Percentiles rank a stretch among this genome's conserved stretches.
Conservation (phyloP, 1,139 yeast species). For the Zygoascus hellenicus region DNA sequence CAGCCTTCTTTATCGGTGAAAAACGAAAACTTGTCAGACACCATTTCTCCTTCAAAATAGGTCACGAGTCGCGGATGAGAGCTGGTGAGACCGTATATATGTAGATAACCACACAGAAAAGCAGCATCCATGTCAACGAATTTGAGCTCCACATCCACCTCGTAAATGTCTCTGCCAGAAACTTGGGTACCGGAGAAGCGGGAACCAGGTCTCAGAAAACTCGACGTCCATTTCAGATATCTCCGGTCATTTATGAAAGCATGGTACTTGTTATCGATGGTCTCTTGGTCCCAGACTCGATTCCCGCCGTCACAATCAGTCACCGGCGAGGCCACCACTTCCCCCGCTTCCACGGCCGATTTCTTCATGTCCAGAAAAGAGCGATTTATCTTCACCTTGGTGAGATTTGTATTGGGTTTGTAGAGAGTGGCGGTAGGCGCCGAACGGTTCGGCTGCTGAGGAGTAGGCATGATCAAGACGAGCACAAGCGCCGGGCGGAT, state of each 20-base stretch:
- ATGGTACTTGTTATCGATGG: conserved; percentile 4
- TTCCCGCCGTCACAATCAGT: background rate
- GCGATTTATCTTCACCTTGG: conserved; percentile 1
- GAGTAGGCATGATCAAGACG: conserved; percentile 5
- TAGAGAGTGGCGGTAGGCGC: conserved; percentile 8
- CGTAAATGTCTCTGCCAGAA: conserved; percentile 61
- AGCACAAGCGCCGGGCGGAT: too few species aligned
- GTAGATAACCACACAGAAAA: conserved; percentile 67
- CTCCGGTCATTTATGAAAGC: conserved; percentile 2
- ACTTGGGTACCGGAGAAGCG: conserved; percentile 66
- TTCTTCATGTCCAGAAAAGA: conserved; percentile 9
- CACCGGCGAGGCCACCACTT: background rate
- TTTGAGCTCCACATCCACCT: conserved; percentile 65
- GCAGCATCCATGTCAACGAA: conserved; percentile 60
- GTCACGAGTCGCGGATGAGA: conserved; percentile 76
- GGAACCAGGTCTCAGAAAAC: conserved; percentile 54
- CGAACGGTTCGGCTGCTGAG: conserved; percentile 6
- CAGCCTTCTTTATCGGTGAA: conserved; percentile 45
- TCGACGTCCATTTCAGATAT: conserved; percentile 8
- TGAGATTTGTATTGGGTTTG: conserved; percentile 6
- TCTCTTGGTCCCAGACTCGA: background rate
- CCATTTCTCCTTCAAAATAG: conserved; percentile 80
- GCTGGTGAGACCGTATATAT: conserved; percentile 74
- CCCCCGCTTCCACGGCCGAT: conserved; percentile 5
- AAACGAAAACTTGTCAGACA: conserved; percentile 53